Evolutionary conservation across 2,329 filamentous ascomycete species (phyloP).

Genomic region (Teratosphaeria destructans): DNA sequence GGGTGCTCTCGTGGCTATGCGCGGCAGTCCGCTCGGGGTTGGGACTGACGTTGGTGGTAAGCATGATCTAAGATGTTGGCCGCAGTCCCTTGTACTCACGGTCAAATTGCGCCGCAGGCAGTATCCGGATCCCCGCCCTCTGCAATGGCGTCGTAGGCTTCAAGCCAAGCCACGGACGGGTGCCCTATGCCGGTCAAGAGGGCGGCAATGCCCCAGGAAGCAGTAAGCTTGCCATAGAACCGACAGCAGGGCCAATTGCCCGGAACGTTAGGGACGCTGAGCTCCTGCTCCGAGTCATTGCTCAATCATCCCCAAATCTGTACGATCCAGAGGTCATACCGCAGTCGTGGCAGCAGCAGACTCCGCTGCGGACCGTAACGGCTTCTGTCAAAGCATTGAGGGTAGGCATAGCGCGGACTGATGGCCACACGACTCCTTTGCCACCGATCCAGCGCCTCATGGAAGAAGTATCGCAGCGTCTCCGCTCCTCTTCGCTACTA

Average conservation of each 20-base stretch:
- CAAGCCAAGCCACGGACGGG: constrained; percentile 36
- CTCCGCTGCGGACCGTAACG: constrained; percentile 4
- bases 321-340: constrained; percentile 35
- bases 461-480: constrained; percentile 32
- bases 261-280: constrained; percentile 42
- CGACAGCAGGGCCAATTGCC: constrained; percentile 38
- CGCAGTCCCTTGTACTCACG: neutral
- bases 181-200: constrained; percentile 45
- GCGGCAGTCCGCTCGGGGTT: constrained; percentile 40
- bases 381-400: constrained; percentile 20
- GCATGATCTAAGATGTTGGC: no score
- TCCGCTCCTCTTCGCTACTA: constrained; percentile 23
- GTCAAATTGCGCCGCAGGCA: constrained; percentile 7
- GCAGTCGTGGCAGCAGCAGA: constrained; percentile 27
- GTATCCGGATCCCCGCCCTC: constrained; percentile 41
- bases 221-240: constrained; percentile 34
- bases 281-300: constrained; percentile 44
- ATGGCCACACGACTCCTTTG: constrained; percentile 42
- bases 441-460: constrained; percentile 40
- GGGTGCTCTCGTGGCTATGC: constrained; percentile 40
- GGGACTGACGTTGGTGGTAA: constrained; percentile 46
- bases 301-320: constrained; percentile 42
- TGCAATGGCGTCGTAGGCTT: constrained; percentile 41
- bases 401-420: constrained; percentile 41
- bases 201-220: constrained; percentile 36